Evolutionary conservation across 2,329 filamentous ascomycete genomes (phyloP), one percentile per base, ranked within the genome.

Genomic region (Fulvia fulva): DNA sequence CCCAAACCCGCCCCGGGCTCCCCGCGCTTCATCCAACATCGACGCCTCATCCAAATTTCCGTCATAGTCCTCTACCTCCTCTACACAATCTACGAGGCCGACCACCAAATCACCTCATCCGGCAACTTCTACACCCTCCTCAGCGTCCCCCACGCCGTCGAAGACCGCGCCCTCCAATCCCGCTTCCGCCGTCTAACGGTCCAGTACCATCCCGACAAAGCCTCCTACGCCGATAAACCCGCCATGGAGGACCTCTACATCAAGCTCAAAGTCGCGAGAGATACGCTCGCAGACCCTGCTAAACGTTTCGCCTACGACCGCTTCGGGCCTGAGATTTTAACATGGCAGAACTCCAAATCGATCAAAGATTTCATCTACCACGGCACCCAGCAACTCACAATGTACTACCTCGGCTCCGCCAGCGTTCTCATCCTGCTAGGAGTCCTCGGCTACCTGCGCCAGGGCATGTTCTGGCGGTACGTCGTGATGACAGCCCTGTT

Each of bases 61-160:
- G 90, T 97, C 68, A 87, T 97, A 52, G 80, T 87, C 51, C 77
- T 84, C 60, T 99, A 97, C 77, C 89, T 97, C 37, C 76, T 88
- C 64, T 97, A 96, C 80, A 96, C 91, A 49, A 85, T 97, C 68
- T 94, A 92, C 77, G 93, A 97, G 77, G 88, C 91, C 68, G 90
- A 96, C 80, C 86, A 89, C 77, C 86, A 90, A 63, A 81, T 96
- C 26, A 87, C 85, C 62, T 78, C 81, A 46, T 78, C 81, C 1
- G 86, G 88, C 19, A 87, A 90, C 73, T 96, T 89, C 77, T 97
- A 97, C 77, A 79, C 83, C 49, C 83, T 88, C 63, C 83, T 99
- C 0, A 85, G 85, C 34, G 83, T 97, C 0, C 79, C 87, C 12
- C 80, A 87, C 37, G 74, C 82, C 57, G 88, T 89, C 11, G 81